Evolutionary conservation across 257 asterid species (phyloP).

Genomic region (Voacanga thouarsii): DNA sequence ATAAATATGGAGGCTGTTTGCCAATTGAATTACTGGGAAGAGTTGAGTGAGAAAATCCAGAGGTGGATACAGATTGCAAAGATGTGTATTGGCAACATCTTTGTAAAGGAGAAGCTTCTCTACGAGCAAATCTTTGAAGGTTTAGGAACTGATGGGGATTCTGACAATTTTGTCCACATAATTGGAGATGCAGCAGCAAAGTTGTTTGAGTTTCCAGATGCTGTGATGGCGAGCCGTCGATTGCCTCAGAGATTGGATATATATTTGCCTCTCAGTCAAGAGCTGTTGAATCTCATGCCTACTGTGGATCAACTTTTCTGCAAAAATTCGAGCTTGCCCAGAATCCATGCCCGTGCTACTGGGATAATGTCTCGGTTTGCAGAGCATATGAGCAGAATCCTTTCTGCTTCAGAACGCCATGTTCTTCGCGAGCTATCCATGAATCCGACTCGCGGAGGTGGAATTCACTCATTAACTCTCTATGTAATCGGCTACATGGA

Average conservation of each 20-base stretch:
- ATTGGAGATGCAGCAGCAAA: constrained; percentile 67
- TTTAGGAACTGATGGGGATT: constrained; percentile 44
- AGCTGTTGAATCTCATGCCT: constrained; percentile 6
- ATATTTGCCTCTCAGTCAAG: neutral
- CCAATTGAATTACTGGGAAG: constrained; percentile 54
- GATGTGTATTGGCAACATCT: constrained; percentile 59
- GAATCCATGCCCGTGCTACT: constrained; percentile 50
- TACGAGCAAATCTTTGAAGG: constrained; percentile 67
- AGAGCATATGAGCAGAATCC: constrained; percentile 59
- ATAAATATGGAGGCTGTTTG: constrained; percentile 61
- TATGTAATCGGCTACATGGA: constrained; percentile 74
- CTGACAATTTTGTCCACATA: constrained; percentile 49
- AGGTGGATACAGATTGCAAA: constrained; percentile 73
- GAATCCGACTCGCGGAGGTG: constrained; percentile 69
- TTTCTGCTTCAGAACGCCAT: constrained; percentile 64
- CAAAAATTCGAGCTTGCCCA: constrained; percentile 41
- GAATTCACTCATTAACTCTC: constrained; percentile 72
- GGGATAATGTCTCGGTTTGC: constrained; percentile 68
- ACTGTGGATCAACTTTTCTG: constrained; percentile 3
- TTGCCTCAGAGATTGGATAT: constrained; percentile 61
- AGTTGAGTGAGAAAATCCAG: constrained; percentile 64
- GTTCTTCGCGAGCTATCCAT: constrained; percentile 67
- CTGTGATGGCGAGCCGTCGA: constrained; percentile 56
- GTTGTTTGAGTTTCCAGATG: constrained; percentile 67
- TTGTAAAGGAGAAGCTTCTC: constrained; percentile 59